Conservation (phyloP, 1,284 basidiomycete species). For the Neotropicomus parvogracilis region DNA sequence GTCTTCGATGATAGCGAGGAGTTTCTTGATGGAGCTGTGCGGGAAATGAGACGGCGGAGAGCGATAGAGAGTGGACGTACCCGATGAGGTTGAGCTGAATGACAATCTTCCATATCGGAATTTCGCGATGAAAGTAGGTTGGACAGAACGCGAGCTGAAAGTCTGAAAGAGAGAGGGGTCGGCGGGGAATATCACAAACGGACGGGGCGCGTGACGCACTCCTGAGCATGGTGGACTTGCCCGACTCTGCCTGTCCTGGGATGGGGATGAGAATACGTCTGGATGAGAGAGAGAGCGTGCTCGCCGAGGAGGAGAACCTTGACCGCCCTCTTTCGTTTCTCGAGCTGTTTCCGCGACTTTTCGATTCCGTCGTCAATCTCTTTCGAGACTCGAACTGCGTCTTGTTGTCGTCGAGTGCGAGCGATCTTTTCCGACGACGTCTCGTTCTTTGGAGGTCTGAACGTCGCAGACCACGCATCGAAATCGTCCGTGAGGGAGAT, state of each 20-base stretch:
- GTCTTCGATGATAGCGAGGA: conserved; percentile 48
- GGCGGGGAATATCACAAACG: background rate
- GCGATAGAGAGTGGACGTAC: conserved; percentile 31
- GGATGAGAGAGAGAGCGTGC: conserved; percentile 13
- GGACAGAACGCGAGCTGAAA: conserved; percentile 67
- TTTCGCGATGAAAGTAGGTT: conserved; percentile 53
- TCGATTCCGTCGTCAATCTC: conserved; percentile 58
- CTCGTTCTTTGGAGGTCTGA: conserved; percentile 40
- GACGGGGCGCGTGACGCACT: conserved; percentile 37
- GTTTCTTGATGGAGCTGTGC: conserved; percentile 50
- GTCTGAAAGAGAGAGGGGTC: conserved; percentile 41
- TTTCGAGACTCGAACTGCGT: conserved; percentile 43
- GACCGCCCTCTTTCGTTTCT: conserved; percentile 54
- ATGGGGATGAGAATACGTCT: background rate
- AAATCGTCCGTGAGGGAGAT: too few relatives aligned
- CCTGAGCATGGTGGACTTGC: conserved; percentile 67
- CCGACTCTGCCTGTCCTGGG: conserved; percentile 64
- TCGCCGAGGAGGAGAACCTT: conserved; percentile 64
- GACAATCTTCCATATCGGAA: conserved; percentile 57
- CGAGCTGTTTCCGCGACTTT: conserved; percentile 47
- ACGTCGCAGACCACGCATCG: conserved; percentile 25
- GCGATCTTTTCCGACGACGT: conserved; percentile 41
- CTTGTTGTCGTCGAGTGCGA: conserved; percentile 41
- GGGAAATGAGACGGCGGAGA: background rate
- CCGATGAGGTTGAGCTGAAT: conserved; percentile 67